A percentile compares a stretch with the other conserved stretches of the same genome.
phyloP scores from a whole-genome alignment of 176 grass and related monocot genomes.

The Aegilops umbellulata region DNA sequence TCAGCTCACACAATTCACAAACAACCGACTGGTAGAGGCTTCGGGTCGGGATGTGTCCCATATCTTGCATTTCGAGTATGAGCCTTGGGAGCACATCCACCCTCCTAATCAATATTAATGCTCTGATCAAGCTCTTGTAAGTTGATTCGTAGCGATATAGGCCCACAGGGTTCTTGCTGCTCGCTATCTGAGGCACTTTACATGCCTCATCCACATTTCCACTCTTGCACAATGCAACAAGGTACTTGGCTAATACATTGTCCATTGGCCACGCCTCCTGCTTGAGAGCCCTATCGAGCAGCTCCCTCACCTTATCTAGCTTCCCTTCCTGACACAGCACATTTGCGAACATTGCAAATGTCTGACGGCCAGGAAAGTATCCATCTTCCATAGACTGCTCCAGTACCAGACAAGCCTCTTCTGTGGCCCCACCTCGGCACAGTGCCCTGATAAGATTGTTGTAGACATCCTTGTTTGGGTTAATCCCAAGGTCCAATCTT shows the following conservation, averaged over 20 bases:
- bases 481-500: slow-evolving; percentile 69
- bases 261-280: slow-evolving; percentile 50
- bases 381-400: slow-evolving; percentile 68
- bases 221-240: slow-evolving; percentile 73
- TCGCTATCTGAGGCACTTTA: slow-evolving; percentile 49
- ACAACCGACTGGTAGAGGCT: slow-evolving; percentile 67
- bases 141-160: slow-evolving; percentile 69
- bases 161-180: slow-evolving; percentile 33
- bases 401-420: slow-evolving; percentile 62
- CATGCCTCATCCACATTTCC: slow-evolving; percentile 66
- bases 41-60: slow-evolving; percentile 68
- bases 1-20: slow-evolving; percentile 67
- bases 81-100: slow-evolving; percentile 71
- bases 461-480: slow-evolving; percentile 60
- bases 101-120: slow-evolving; percentile 57
- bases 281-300: slow-evolving; percentile 74
- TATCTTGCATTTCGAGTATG: slow-evolving; percentile 91
- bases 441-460: slow-evolving; percentile 72
- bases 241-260: slow-evolving; percentile 61
- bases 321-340: slow-evolving; percentile 74
- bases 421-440: slow-evolving; percentile 52
- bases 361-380: slow-evolving; percentile 62
- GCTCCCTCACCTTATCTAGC: slow-evolving; percentile 63
- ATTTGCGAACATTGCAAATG: slow-evolving; percentile 69
- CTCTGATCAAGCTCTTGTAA: slow-evolving; percentile 79